phyloP scores from a whole-genome alignment of 1,139 yeast species.

The Ogataea hybrid region DNA sequence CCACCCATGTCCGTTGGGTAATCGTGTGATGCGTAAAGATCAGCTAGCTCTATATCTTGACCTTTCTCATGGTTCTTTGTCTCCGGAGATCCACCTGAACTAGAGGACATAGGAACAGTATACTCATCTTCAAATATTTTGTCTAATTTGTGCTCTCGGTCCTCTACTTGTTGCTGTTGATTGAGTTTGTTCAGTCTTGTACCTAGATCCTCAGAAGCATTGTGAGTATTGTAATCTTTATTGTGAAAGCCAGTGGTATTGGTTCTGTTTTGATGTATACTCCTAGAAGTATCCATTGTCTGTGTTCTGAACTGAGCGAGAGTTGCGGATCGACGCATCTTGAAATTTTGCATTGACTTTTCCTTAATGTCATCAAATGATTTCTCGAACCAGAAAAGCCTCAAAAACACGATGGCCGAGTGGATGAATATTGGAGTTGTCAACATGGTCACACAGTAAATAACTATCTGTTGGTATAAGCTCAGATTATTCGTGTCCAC shows the following conservation, averaged over 20 bases:
- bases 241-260: slow-evolving; percentile 3
- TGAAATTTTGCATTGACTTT: slow-evolving; percentile 68
- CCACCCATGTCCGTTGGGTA: slow-evolving; percentile 4
- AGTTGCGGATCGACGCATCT: slow-evolving; percentile 79
- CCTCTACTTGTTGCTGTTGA: slow-evolving; percentile 7
- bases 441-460: slow-evolving; percentile 58
- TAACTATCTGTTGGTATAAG: slow-evolving; percentile 73
- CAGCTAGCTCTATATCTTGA: slow-evolving; percentile 6
- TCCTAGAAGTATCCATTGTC: slow-evolving; percentile 27
- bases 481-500: slow-evolving; percentile 59
- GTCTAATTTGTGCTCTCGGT: slow-evolving; percentile 15
- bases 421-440: slow-evolving; percentile 92
- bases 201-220: slow-evolving; percentile 30
- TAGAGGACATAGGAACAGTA: slow-evolving; percentile 16
- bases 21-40: slow-evolving; percentile 2
- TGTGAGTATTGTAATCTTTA: slow-evolving; percentile 24
- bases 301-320: slow-evolving; percentile 53
- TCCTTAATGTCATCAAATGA: slow-evolving; percentile 80
- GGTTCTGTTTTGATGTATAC: slow-evolving; percentile 10
- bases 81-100: slow-evolving; percentile 20
- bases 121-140: slow-evolving; percentile 18
- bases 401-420: slow-evolving; percentile 70
- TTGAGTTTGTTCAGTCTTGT: slow-evolving; percentile 23
- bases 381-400: slow-evolving; percentile 87
- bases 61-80: slow-evolving; percentile 6